Base-by-base conservation (phyloP, 2,329 filamentous ascomycete species). In the Colletotrichum tanaceti region DNA sequence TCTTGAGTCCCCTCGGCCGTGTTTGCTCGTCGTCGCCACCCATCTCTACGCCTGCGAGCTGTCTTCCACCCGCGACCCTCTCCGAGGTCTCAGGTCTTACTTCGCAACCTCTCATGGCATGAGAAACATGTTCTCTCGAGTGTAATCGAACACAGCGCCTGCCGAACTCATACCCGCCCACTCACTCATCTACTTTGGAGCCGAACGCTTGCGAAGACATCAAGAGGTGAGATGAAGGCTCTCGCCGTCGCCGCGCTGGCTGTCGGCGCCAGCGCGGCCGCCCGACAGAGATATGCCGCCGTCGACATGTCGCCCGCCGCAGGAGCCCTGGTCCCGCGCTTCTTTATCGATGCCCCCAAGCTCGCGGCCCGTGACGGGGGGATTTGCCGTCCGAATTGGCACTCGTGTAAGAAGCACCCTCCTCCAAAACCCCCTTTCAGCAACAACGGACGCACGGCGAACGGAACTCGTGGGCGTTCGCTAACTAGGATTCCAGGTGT, bases 401-500 rank as follows among this genome's bases (percentile, higher is more conserved):
- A 71, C 44, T 55, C 68, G 55, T 71, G 70, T 71, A 49, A 54
- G 68, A 35, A 28, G 18, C 24, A 3, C n/a, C 10, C 32, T 9
- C 9, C 7, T 35, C 32, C 3, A 9, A 10, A 35, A 35, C 9
- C 32, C 32, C 32, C 9, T 35, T 35, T 35, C 32, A 35, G 7
- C 32, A 9, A 35, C 7, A 35, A 35, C 32, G 32, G 9, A 35
- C 7, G 32, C 32, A 35, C 32, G 32, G 32, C 32, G 9, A 9
- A 35, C 9, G 9, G 7, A 35, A 35, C 9, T 24, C 22, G 2
- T 18, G 24, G 5, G 5, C 38, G 18, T n/a, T 28, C 13, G 22
- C 38, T 68, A n/a, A 63, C 18, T 4, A 16, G 6, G 16, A 2
- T n/a, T 0, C 22, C 54, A 85, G 83, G 83, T 65, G 76, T 81